These are phyloP conservation scores for Asterophora parasitica DNA, from an alignment of 768 basidiomycete species.

Conservation along the genomic window DNA sequence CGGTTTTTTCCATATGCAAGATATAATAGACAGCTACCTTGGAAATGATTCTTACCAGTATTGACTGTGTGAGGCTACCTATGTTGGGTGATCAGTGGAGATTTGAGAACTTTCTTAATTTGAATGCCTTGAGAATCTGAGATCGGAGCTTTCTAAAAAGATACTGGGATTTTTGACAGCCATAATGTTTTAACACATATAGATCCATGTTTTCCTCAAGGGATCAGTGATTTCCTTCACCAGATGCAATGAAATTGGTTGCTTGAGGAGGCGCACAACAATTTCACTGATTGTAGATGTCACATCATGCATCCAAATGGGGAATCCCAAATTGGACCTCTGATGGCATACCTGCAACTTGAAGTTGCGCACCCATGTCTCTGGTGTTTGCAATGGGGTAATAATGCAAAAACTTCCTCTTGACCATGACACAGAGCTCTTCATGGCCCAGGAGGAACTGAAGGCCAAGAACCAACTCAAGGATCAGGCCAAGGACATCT, in stretches of 20 bases:
- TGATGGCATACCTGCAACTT: too few species aligned
- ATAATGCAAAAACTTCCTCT: background rate
- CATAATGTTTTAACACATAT: background rate
- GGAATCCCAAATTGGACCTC: too few species aligned
- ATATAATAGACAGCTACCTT: background rate
- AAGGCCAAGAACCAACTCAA: background rate
- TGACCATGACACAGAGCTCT: background rate
- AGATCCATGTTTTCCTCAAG: too few species aligned
- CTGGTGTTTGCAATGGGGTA: background rate
- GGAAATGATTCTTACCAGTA: background rate
- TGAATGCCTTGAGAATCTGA: background rate
- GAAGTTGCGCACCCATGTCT: background rate
- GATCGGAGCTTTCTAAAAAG: background rate
- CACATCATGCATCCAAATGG: too few species aligned
- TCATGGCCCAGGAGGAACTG: background rate
- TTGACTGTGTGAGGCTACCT: background rate
- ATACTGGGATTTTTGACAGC: too few species aligned
- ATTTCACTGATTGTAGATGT: too few species aligned
- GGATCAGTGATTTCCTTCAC: too few species aligned
- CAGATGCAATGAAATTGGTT: too few species aligned
- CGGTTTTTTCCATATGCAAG: background rate
- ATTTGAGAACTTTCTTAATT: background rate
- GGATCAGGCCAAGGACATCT: background rate
- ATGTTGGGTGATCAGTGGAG: background rate
- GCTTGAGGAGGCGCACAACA: too few species aligned